Conservation (phyloP, 2,329 filamentous ascomycete species). For the Fusarium heterosporum region DNA sequence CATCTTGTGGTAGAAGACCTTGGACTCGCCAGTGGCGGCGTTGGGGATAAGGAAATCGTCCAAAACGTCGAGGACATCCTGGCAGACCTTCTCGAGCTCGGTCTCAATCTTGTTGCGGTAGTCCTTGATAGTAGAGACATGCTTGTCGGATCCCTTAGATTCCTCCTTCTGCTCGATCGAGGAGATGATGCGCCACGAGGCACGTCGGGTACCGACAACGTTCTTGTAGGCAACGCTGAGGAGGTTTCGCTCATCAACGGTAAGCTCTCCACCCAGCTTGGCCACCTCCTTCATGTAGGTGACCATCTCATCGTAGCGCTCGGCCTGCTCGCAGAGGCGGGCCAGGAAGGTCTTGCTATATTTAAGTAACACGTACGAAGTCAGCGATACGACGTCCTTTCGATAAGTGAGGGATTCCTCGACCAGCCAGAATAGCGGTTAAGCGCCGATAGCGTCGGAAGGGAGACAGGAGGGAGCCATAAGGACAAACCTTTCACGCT, state of each 20-base stretch:
- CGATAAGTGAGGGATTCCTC: slow-evolving; percentile 36
- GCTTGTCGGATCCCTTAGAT: slow-evolving; percentile 96
- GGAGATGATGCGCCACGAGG: slow-evolving; percentile 99
- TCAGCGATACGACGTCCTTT: slow-evolving; percentile 45
- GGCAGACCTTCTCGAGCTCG: slow-evolving; percentile 97
- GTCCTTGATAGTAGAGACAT: slow-evolving; percentile 92
- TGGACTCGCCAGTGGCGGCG: slow-evolving; percentile 96
- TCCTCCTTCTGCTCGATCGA: slow-evolving; percentile 99
- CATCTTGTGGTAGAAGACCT: slow-evolving; percentile 99
- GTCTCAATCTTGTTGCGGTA: slow-evolving; percentile 99
- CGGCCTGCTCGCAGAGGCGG: slow-evolving; percentile 99
- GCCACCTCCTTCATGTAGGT: slow-evolving; percentile 99
- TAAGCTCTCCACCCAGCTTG: slow-evolving; percentile 83
- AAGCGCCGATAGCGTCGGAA: slow-evolving; percentile 26
- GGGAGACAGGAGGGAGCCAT: slow-evolving; percentile 29
- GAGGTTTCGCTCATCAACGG: slow-evolving; percentile 98
- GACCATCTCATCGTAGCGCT: slow-evolving; percentile 99
- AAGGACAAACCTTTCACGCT: slow-evolving; percentile 76
- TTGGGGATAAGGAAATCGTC: slow-evolving; percentile 95
- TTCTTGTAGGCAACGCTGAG: slow-evolving; percentile 99
- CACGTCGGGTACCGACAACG: slow-evolving; percentile 96
- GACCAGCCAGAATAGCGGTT: slow-evolving; percentile 31
- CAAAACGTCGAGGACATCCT: slow-evolving; percentile 95
- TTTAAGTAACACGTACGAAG: slow-evolving; percentile 45
- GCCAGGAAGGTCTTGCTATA: slow-evolving; percentile 99